Base-by-base conservation (phyloP, 202 grass and related monocot genomes). In the Dendrocalamus latiflorus region DNA sequence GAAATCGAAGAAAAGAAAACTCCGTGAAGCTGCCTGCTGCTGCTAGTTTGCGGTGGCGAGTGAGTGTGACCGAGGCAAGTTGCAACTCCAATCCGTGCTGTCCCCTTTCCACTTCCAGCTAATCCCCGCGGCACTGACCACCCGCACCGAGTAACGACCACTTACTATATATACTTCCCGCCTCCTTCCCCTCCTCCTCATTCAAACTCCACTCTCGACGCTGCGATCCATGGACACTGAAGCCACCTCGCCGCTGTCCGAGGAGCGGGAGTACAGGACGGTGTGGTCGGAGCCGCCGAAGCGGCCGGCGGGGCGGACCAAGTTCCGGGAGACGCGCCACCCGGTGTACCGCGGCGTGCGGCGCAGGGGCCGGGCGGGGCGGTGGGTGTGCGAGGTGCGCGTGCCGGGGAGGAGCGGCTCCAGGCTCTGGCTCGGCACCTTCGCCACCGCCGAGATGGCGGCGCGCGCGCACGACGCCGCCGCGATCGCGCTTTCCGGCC, bases 321-420 rank as follows among this genome's bases (percentile, higher is more conserved):
- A 95, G 83, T 98, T 95, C 72, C 62, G 59, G 20, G 95, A 95
- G 83, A 98, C 92, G 49, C 76, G 95, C 6, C 95, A 98, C 75
- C 95, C 92, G 1, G 79, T 98, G 10, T 98, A 80, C 88, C 86
- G 81, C 16, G 94, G 94, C 28, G 92, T 94, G 82, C 78, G 92
- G 10, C 69, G 82, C 10, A 16, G 92, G 43, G 65, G 91, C 38
- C 24, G 53, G 22, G 81, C 75, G 0, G 83, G 86, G 2, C 84
- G 94, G 53, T 97, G 91, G 91, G 94, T 97, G 13, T 97, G 91
- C 72, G 91, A 94, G 91, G 87, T 93, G 17, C 89, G 91, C 13
- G 78, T 90, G 9, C 94, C 91, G 0, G 90, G 80, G 1, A 72
- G 83, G 37, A 88, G 82, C 45, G 86, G 88, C 4, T 85, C 68